These are phyloP conservation scores for Shiraia sp. DNA, from an alignment of 2,329 filamentous ascomycete genomes.

Conservation along the genomic window DNA sequence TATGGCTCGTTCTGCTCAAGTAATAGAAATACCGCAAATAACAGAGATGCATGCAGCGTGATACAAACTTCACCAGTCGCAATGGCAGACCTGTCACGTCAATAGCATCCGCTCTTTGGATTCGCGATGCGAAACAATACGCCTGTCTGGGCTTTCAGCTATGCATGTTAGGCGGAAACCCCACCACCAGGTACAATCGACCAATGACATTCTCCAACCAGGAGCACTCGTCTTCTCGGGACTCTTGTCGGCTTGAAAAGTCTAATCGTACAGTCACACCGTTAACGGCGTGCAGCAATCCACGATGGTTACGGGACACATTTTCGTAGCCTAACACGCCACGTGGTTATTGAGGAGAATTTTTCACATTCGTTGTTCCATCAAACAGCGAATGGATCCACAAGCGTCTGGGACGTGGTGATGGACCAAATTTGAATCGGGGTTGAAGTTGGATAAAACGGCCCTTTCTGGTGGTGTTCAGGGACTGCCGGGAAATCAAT, in stretches of 20 bases:
- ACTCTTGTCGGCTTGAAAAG: conserved; percentile 12
- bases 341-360: conserved; percentile 21
- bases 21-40: conserved; percentile 24
- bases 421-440: conserved; percentile 62
- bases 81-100: conserved; percentile 14
- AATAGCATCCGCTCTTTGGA: conserved; percentile 11
- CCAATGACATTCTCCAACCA: conserved; percentile 22
- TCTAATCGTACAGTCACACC: conserved; percentile 15
- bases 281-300: conserved; percentile 21
- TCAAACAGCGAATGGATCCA: conserved; percentile 34
- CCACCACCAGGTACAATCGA: conserved; percentile 14
- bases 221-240: conserved; percentile 21
- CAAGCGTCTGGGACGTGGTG: conserved; percentile 24
- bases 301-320: conserved; percentile 16
- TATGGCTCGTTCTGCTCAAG: conserved; percentile 17
- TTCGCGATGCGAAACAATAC: conserved; percentile 18
- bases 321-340: conserved; percentile 19
- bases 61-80: conserved; percentile 23
- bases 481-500: conserved; percentile 36
- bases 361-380: conserved; percentile 5
- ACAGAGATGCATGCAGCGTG: conserved; percentile 21
- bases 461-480: conserved; percentile 57
- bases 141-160: conserved; percentile 12
- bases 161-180: conserved; percentile 19
- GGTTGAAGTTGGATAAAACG: conserved; percentile 66